Evolutionary conservation across 129 eudicot species (phyloP).

Genomic region (Centaurea solstitialis): DNA sequence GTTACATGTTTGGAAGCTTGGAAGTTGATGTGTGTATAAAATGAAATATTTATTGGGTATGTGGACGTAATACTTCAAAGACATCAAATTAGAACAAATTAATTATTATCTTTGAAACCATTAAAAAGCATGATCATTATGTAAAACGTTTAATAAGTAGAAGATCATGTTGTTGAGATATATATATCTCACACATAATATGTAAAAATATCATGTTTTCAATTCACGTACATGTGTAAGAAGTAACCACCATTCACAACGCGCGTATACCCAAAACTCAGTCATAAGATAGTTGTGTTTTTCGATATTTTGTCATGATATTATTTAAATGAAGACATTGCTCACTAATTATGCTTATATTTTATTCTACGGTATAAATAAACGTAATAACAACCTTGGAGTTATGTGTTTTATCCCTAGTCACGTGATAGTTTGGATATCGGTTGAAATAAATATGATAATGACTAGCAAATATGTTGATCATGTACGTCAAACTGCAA

Average conservation of each 20-base stretch:
- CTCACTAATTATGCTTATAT: no score
- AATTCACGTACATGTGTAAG: no score
- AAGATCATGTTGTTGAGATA: background rate
- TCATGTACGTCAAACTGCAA: background rate
- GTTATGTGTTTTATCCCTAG: no score
- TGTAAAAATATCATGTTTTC: background rate
- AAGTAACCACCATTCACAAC: background rate
- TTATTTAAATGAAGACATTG: no score
- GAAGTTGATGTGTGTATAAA: background rate
- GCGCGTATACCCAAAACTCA: background rate
- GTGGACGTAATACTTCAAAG: background rate
- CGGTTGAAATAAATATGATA: no score
- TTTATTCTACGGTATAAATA: background rate
- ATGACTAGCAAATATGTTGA: background rate
- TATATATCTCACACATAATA: background rate
- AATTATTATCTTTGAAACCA: background rate
- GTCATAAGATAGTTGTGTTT: background rate
- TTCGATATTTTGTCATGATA: background rate
- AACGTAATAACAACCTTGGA: background rate
- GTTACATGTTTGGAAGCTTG: background rate
- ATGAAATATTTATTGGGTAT: background rate
- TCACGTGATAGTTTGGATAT: no score
- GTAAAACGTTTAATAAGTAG: background rate
- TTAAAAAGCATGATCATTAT: background rate
- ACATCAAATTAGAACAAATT: no score